These are phyloP conservation scores for Aristolochia californica DNA, from an alignment of 164 flowering plant species.

Conservation along the genomic window DNA sequence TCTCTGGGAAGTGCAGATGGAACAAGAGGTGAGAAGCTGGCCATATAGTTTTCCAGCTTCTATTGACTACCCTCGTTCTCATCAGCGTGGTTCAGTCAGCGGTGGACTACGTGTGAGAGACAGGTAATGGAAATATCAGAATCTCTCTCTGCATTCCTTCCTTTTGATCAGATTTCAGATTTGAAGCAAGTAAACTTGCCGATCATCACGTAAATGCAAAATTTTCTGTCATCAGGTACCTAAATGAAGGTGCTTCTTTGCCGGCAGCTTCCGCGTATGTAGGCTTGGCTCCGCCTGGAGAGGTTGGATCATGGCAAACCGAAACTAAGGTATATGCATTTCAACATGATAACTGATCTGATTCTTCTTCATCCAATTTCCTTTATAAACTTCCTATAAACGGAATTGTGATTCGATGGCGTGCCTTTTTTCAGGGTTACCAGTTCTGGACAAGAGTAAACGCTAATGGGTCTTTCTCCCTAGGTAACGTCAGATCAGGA, in stretches of 20 bases:
- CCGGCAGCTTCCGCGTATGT: slow-evolving; percentile 52
- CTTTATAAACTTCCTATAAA: no score
- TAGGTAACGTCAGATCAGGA: no score
- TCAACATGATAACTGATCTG: neutral
- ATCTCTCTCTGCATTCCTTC: neutral
- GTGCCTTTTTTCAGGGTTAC: no score
- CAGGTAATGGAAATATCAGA: slow-evolving; percentile 21
- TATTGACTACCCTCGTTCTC: slow-evolving; percentile 41
- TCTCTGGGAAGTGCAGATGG: slow-evolving; percentile 26
- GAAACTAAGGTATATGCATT: slow-evolving; percentile 52
- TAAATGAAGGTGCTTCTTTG: slow-evolving; percentile 23
- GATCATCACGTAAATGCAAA: neutral
- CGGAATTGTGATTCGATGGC: no score
- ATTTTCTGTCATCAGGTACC: slow-evolving; percentile 21
- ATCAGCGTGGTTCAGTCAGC: slow-evolving; percentile 44
- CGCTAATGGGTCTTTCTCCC: no score
- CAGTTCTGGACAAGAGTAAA: no score
- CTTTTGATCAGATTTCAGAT: neutral
- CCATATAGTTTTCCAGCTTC: slow-evolving; percentile 75
- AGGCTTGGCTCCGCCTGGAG: slow-evolving; percentile 77
- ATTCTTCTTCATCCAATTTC: neutral
- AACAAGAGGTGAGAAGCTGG: slow-evolving; percentile 64
- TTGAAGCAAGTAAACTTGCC: neutral
- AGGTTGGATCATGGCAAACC: slow-evolving; percentile 81
- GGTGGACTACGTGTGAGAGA: slow-evolving; percentile 62